These are phyloP conservation scores for Zygosaccharomyces siamensis DNA, from an alignment of 805 yeast species.

Conservation along the genomic window DNA sequence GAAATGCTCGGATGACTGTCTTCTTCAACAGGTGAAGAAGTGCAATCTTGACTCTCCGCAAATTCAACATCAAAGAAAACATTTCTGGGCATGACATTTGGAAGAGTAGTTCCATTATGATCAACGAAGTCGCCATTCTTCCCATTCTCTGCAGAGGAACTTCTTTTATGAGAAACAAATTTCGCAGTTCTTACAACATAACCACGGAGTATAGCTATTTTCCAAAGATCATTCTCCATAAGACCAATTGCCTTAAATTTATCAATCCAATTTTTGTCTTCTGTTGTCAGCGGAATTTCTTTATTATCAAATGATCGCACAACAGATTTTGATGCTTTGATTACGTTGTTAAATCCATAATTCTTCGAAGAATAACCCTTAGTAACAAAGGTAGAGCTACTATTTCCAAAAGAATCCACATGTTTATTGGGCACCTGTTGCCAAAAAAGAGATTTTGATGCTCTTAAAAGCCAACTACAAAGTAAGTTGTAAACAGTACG, in stretches of 20 bases:
- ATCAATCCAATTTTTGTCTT: slow-evolving; percentile 69
- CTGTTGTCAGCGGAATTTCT: slow-evolving; percentile 53
- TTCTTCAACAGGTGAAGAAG: background rate
- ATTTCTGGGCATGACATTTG: slow-evolving; percentile 43
- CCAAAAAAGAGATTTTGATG: slow-evolving; percentile 78
- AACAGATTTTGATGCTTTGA: slow-evolving; percentile 19
- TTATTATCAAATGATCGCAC: slow-evolving; percentile 38
- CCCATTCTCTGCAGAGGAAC: slow-evolving; percentile 11
- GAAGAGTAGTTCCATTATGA: slow-evolving; percentile 3
- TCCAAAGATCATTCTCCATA: slow-evolving; percentile 73
- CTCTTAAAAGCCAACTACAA: slow-evolving; percentile 65
- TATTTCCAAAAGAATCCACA: slow-evolving; percentile 45
- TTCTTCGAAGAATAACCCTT: slow-evolving; percentile 27
- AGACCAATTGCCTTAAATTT: slow-evolving; percentile 71
- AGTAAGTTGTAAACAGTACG: slow-evolving; percentile 59
- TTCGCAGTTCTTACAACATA: slow-evolving; percentile 59
- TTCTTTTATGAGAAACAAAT: slow-evolving; percentile 34
- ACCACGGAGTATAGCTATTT: slow-evolving; percentile 62
- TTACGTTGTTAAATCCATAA: slow-evolving; percentile 24
- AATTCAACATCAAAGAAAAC: slow-evolving; percentile 46
- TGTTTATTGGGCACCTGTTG: slow-evolving; percentile 41
- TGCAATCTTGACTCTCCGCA: slow-evolving; percentile 10
- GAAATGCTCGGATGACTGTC: background rate
- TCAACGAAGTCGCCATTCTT: slow-evolving; percentile 29
- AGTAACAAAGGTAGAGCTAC: slow-evolving; percentile 24